Conservation (phyloP, 306 rosid species). For the Dryas alaskensis region DNA sequence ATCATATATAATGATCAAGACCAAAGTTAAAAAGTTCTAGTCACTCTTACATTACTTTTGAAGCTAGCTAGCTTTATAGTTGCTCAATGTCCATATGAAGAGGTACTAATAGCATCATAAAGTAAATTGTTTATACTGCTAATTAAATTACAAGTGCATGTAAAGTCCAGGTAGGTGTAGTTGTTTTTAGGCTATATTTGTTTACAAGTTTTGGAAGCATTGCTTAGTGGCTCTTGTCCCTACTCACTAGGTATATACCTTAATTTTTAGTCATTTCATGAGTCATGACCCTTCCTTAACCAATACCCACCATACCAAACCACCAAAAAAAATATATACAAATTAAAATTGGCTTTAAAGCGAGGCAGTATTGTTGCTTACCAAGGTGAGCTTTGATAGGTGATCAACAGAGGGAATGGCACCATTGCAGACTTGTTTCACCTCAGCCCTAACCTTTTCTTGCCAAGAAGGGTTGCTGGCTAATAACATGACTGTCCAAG, state of each 20-base stretch:
- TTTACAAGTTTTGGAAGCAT: conserved; percentile 1
- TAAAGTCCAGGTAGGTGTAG: neutral
- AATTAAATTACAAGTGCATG: neutral
- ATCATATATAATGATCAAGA: neutral
- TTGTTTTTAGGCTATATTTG: neutral
- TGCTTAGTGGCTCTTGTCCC: conserved; percentile 20
- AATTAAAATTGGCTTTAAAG: neutral
- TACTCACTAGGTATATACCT: neutral
- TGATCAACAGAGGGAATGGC: conserved; percentile 59
- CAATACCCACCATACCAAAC: neutral
- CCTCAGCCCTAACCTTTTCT: conserved; percentile 58
- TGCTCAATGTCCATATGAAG: neutral
- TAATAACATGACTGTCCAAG: conserved; percentile 85
- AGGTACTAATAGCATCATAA: neutral
- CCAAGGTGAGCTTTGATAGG: conserved; percentile 71
- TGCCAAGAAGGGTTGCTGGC: conserved; percentile 83
- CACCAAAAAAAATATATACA: neutral
- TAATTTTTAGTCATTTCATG: conserved; percentile 1
- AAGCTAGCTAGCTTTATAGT: neutral
- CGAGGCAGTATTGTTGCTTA: conserved; percentile 20
- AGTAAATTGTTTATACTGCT: neutral
- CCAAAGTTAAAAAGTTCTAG: neutral
- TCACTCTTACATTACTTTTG: conserved; percentile 5
- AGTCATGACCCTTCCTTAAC: neutral
- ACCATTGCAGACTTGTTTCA: conserved; percentile 54